Conservation (phyloP, 2,329 filamentous ascomycete species). For the Verticillium longisporum region DNA sequence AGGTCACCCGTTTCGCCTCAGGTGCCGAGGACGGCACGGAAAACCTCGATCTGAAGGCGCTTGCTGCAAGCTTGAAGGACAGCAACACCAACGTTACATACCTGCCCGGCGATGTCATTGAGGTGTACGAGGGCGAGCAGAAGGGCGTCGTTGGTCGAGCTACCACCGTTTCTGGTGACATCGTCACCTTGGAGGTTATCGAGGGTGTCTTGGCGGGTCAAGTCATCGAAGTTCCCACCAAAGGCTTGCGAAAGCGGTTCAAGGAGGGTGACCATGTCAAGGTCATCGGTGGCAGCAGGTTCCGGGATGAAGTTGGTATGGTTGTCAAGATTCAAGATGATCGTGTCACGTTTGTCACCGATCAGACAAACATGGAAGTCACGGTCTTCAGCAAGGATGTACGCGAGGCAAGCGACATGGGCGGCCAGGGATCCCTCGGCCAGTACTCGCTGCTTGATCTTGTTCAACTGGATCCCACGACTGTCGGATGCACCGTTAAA, state of each 20-base stretch:
- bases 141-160: constrained; percentile 83
- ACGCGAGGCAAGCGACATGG: constrained; percentile 85
- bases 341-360: constrained; percentile 84
- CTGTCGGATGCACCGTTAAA: constrained; percentile 89
- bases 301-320: constrained; percentile 92
- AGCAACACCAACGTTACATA: constrained; percentile 77
- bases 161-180: constrained; percentile 80
- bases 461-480: constrained; percentile 86
- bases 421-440: constrained; percentile 75
- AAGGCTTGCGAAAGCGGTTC: constrained; percentile 89
- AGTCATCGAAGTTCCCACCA: constrained; percentile 85
- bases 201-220: constrained; percentile 79
- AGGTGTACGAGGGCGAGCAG: constrained; percentile 93
- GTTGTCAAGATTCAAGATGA: constrained; percentile 92
- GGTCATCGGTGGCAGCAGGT: constrained; percentile 92
- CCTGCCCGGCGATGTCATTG: constrained; percentile 88
- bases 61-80: constrained; percentile 85
- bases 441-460: constrained; percentile 91
- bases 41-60: constrained; percentile 83
- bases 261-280: constrained; percentile 94
- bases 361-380: constrained; percentile 88
- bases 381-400: constrained; percentile 98
- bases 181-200: constrained; percentile 80
- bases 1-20: constrained; percentile 89
- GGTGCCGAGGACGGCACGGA: constrained; percentile 88